phyloP scores from a whole-genome alignment of 805 yeast genomes.

The Lipomyces oligophaga region DNA sequence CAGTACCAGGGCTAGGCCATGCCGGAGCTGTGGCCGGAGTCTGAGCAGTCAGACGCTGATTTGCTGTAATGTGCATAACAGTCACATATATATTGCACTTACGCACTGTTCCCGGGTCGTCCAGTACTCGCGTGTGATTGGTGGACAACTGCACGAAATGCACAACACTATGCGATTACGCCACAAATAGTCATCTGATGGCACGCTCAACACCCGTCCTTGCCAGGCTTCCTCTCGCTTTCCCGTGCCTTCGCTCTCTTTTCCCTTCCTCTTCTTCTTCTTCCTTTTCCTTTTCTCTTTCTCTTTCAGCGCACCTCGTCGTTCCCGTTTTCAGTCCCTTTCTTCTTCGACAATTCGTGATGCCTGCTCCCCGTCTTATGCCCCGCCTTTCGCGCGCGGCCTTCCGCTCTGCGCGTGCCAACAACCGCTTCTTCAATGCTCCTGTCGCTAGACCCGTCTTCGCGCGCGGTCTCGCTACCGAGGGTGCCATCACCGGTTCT shows the following conservation, averaged over 20 bases:
- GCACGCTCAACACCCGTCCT: too few relatives aligned
- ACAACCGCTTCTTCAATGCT: conserved; percentile 54
- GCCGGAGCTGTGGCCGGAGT: too few relatives aligned
- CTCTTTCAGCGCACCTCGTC: conserved; percentile 6
- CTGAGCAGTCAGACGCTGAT: too few relatives aligned
- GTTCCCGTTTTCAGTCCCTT: conserved; percentile 2
- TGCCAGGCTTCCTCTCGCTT: too few relatives aligned
- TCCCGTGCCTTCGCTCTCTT: background rate
- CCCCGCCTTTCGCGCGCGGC: conserved; percentile 69
- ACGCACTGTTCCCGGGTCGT: too few relatives aligned
- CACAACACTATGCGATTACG: background rate
- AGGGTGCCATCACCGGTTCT: conserved; percentile 54
- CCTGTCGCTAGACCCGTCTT: conserved; percentile 27
- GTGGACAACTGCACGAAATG: too few relatives aligned
- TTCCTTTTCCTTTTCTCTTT: conserved; percentile 5
- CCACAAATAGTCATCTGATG: too few relatives aligned
- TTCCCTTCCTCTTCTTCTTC: conserved; percentile 5
- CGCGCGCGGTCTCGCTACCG: conserved; percentile 62
- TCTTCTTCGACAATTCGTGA: conserved; percentile 31
- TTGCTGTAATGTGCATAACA: too few relatives aligned
- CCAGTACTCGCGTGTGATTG: too few relatives aligned
- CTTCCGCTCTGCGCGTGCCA: conserved; percentile 82
- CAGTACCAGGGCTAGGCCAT: too few relatives aligned
- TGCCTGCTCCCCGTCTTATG: conserved; percentile 51
- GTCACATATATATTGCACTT: too few relatives aligned